A percentile compares a stretch with the other conserved stretches of the same genome.
Conservation (phyloP, 1,139 yeast species). For the Ogataea hybrid region DNA sequence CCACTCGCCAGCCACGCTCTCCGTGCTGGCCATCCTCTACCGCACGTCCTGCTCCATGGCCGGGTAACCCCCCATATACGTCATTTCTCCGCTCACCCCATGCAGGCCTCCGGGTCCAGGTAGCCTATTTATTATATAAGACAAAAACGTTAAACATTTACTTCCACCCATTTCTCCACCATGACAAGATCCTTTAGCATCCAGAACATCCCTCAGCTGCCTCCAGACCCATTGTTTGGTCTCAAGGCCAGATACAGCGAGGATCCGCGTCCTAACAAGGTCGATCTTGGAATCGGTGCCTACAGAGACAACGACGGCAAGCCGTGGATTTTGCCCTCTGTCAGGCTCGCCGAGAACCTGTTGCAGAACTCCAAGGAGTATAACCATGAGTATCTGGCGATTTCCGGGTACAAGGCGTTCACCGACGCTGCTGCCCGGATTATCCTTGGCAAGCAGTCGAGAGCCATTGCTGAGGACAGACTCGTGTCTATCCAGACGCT, state of each 20-base stretch:
- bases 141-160: neutral
- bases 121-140: slow-evolving; percentile 1
- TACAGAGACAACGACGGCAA: slow-evolving; percentile 91
- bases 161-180: neutral
- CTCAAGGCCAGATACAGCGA: slow-evolving; percentile 70
- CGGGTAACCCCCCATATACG: slow-evolving; percentile 2
- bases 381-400: slow-evolving; percentile 93
- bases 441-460: slow-evolving; percentile 66
- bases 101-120: neutral
- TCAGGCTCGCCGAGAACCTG: slow-evolving; percentile 62
- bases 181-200: slow-evolving; percentile 31
- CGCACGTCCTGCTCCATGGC: neutral
- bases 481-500: slow-evolving; percentile 80
- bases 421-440: slow-evolving; percentile 74
- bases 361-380: slow-evolving; percentile 55
- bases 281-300: slow-evolving; percentile 92
- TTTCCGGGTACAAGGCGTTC: slow-evolving; percentile 73
- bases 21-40: neutral
- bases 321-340: slow-evolving; percentile 93
- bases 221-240: slow-evolving; percentile 81
- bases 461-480: slow-evolving; percentile 50
- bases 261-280: slow-evolving; percentile 62
- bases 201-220: slow-evolving; percentile 54
- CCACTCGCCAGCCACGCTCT: neutral
- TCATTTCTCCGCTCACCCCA: slow-evolving; percentile 4